Conservation (phyloP, 139 green algal genomes). For the Haematococcus sp. region DNA sequence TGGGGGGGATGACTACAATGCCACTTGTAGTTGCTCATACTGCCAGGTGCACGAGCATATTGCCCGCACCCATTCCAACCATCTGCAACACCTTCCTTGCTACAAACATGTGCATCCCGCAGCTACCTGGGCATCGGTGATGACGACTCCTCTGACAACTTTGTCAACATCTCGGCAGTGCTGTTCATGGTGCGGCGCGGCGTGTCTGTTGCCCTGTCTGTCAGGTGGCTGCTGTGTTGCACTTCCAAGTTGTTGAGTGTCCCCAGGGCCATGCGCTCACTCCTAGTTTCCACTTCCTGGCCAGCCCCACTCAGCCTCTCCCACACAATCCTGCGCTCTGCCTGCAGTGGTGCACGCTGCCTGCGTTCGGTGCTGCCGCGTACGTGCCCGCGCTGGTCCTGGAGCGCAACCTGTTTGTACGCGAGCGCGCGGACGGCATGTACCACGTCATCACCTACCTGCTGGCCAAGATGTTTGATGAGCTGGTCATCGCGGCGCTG, state of each 20-base stretch:
- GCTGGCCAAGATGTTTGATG: slow-evolving; percentile 56
- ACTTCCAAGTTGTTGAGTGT: no score
- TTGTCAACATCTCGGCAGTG: slow-evolving; percentile 47
- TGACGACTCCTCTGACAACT: slow-evolving; percentile 32
- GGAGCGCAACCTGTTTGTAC: slow-evolving; percentile 73
- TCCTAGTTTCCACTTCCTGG: slow-evolving; percentile 5
- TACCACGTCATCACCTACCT: slow-evolving; percentile 83
- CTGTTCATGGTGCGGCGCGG: slow-evolving; percentile 78
- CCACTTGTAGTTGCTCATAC: neutral
- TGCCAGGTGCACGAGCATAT: no score
- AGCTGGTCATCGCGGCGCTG: slow-evolving; percentile 28
- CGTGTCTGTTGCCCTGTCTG: no score
- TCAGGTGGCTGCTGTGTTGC: no score
- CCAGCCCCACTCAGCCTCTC: neutral
- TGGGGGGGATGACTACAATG: neutral
- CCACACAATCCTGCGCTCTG: neutral
- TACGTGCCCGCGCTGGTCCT: slow-evolving; percentile 72
- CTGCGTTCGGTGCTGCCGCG: slow-evolving; percentile 68
- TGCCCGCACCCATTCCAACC: no score
- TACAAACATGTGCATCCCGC: neutral
- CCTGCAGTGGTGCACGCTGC: slow-evolving; percentile 48
- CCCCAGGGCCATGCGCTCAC: no score
- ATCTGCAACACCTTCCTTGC: no score
- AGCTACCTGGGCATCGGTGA: slow-evolving; percentile 25
- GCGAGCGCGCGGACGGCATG: slow-evolving; percentile 77